These are phyloP conservation scores for Coemansia sp. DNA, from an alignment of 192 early-diverging fungal species.

Conservation along the genomic window DNA sequence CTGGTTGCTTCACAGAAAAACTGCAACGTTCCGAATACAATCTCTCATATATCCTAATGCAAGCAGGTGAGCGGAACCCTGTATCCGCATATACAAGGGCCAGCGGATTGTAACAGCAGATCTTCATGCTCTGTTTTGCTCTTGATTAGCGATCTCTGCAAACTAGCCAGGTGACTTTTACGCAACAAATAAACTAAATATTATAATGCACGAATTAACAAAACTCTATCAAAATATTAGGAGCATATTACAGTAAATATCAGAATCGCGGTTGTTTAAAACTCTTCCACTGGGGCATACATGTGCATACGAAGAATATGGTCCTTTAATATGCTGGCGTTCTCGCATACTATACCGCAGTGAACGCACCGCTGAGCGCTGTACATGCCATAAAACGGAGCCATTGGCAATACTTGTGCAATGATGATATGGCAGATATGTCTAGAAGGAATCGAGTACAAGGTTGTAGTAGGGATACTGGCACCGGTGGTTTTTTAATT, in stretches of 20 bases:
- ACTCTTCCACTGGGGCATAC: constrained; percentile 2
- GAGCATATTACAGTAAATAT: neutral
- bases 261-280: neutral
- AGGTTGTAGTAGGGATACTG: no score
- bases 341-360: neutral
- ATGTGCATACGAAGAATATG: constrained; percentile 9
- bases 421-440: no score
- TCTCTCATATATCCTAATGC: neutral
- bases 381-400: neutral
- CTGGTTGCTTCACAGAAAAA: neutral
- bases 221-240: neutral
- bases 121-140: neutral
- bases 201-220: neutral
- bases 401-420: neutral
- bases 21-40: neutral
- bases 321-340: neutral
- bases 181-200: neutral
- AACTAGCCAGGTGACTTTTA: neutral
- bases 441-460: no score
- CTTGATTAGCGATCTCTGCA: neutral
- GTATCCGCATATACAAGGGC: neutral
- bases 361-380: neutral
- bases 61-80: neutral
- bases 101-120: neutral
- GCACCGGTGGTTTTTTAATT: no score